Evolutionary conservation across 164 flowering plant species (phyloP), one percentile per base, ranked within the genome.

Genomic region (Vitis riparia): DNA sequence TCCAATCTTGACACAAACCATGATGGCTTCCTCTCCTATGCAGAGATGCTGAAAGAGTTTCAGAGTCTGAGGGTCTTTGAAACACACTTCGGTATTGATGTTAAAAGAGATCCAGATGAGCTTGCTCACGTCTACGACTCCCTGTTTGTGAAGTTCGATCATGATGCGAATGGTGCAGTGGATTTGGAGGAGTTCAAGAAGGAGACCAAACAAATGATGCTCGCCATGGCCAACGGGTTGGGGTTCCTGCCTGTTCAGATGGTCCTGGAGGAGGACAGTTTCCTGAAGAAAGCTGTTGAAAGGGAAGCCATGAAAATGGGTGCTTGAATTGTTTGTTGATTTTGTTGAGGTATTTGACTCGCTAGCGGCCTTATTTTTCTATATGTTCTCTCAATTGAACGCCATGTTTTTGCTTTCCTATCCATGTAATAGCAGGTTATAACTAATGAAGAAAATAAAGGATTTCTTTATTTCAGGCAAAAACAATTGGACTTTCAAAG

Each of bases 191-290:
- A 77, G 79, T 80, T 72, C 71, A 74, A 72, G 75, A 70, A 52
- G 2, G 80, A 80, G 66, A 74, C 71, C 16, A 80, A 65, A 77
- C 9, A 10, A 9, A 77, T 80, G 79, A 73, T 80, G 81, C 77
- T 80, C 1, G 83, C 79, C 32, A 75, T 80, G 77, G 83, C 83
- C 9, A 57, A 71, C 11, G 79, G 72, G n/a, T 52, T 80, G 44
- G 81, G 83, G 9, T 71, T 69, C 70, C 56, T 74, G 70, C 83
- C 83, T 27, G 68, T 80, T 16, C 80, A 80, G 49, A 80, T 80
- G 79, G 71, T 61, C 15, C 69, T 80, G 59, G 83, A 80, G 65
- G 78, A 77, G 58, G 78, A 71, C 52, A 67, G 83, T 68, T 57
- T 77, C 63, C 58, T 80, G 37, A 80, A 67, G 77, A 81, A 72